phyloP scores from a whole-genome alignment of 176 grass and related monocot species.

The Hordeum vulgare region DNA sequence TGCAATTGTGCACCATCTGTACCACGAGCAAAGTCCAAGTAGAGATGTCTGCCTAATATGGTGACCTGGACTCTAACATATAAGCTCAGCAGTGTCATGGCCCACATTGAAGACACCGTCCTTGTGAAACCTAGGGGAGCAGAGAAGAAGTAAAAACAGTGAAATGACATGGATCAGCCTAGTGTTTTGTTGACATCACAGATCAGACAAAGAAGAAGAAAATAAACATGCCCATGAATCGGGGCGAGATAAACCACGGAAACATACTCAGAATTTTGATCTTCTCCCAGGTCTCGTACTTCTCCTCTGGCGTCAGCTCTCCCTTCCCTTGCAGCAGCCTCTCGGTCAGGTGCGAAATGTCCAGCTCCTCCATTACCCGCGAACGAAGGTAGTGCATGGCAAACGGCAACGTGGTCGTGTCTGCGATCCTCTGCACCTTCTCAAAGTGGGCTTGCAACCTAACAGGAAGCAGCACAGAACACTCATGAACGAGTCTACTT shows the following conservation, averaged over 20 bases:
- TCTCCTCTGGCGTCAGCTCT: constrained; percentile 56
- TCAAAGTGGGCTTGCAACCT: constrained; percentile 91
- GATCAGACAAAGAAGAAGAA: background rate
- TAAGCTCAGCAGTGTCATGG: constrained; percentile 87
- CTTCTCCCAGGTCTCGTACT: constrained; percentile 76
- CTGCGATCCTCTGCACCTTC: constrained; percentile 72
- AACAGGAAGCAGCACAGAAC: background rate
- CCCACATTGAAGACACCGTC: constrained; percentile 74
- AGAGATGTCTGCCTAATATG: constrained; percentile 93
- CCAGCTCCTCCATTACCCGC: constrained; percentile 53
- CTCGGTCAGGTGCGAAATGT: constrained; percentile 72
- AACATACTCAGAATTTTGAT: constrained; percentile 82
- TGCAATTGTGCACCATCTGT: constrained; percentile 38
- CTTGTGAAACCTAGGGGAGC: constrained; percentile 73
- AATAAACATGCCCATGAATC: background rate
- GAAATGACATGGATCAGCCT: background rate
- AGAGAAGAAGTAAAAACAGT: background rate
- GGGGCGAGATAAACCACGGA: background rate
- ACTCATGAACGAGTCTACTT: background rate
- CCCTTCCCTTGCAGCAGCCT: constrained; percentile 77
- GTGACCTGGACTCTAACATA: constrained; percentile 97
- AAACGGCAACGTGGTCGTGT: constrained; percentile 79
- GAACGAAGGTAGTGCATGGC: constrained; percentile 79
- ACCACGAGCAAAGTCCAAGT: constrained; percentile 73
- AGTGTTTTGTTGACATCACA: constrained; percentile 1